Percentiles rank a stretch among this genome's conserved stretches.
phyloP scores from a whole-genome alignment of 306 rosid genomes.

The Quercus mongolica region DNA sequence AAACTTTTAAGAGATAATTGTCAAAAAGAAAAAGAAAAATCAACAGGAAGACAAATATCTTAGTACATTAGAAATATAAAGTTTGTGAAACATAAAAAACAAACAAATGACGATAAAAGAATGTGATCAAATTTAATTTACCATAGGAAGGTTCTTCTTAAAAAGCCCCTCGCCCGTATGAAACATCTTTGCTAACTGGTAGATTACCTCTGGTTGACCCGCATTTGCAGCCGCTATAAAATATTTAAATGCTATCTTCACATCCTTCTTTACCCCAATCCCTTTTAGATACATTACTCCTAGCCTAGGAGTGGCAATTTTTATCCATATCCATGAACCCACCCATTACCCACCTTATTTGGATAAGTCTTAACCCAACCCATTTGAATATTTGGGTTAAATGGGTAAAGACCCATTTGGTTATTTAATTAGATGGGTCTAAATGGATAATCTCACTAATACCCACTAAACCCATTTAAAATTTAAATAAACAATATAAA shows the following conservation, averaged over 20 bases:
- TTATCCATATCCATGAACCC: too few species aligned
- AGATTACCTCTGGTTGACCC: conserved; percentile 96
- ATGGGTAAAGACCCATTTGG: too few species aligned
- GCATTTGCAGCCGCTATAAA: conserved; percentile 78
- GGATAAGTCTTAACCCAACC: too few species aligned
- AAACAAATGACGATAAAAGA: neutral
- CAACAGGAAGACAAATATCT: neutral
- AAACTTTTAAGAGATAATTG: neutral
- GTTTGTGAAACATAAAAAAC: neutral
- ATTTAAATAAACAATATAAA: too few species aligned
- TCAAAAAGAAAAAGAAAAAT: neutral
- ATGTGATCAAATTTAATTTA: conserved; percentile 22
- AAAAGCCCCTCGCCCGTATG: conserved; percentile 80
- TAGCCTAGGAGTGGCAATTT: too few species aligned
- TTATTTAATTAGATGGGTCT: too few species aligned
- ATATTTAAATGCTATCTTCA: conserved; percentile 62
- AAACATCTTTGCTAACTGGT: conserved; percentile 95
- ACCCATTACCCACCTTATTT: too few species aligned
- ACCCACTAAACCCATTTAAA: too few species aligned
- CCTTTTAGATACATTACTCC: conserved; percentile 93
- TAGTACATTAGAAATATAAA: too few species aligned
- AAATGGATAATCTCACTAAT: too few species aligned
- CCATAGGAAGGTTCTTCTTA: conserved; percentile 77
- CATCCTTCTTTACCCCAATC: conserved; percentile 85
- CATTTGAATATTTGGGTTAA: too few species aligned